Evolutionary conservation across 108 stramenopile genomes (phyloP), one percentile per base, ranked within the genome.

Genomic region (Nitzschia putrida): DNA sequence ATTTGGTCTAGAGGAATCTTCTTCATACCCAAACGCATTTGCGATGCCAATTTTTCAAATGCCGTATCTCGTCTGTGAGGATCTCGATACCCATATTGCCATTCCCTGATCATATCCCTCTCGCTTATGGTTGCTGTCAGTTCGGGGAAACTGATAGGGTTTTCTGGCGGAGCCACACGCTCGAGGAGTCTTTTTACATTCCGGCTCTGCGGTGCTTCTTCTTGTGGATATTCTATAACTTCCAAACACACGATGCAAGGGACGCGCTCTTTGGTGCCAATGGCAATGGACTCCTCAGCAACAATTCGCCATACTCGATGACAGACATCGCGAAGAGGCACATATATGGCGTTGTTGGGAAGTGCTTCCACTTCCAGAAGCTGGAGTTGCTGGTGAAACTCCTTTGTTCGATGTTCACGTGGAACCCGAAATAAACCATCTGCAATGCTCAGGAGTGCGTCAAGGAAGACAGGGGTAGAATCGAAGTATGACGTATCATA

Each of bases 241-340:
- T 97, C 97, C 79, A 97, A 58, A 23, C 77, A 82, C n/a, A 96
- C 68, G 40, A 97, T 91, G 71, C 90, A 95, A 9, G 97, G 97
- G 9, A 94, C 95, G n/a, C 97, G 83, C 75, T 96, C 95, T 58
- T 94, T 95, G 4, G 97, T 97, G 41, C 80, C 81, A 53, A 97
- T 82, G 0, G 95, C 91, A 51, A 96, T 80, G 51, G 80, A 80
- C 80, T 97, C 97, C 44, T 88, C 81, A 4, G 81, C 69, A 16
- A 88, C 88, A 29, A 93, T 86, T 37, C 93, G 71, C 93, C 92
- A 96, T 2, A 96, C 91, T 42, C 94, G 79, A 77, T 96, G 94
- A 41, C 85, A 61, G 39, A 70, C 59, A 57, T 93, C 77, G 53
- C 73, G 74, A 8, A 95, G 66, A 10, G 97, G 97, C 8, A 96